These are phyloP conservation scores for Globisporangium ultimum DNA, from an alignment of 352 stramenopile genomes.

Conservation along the genomic window DNA sequence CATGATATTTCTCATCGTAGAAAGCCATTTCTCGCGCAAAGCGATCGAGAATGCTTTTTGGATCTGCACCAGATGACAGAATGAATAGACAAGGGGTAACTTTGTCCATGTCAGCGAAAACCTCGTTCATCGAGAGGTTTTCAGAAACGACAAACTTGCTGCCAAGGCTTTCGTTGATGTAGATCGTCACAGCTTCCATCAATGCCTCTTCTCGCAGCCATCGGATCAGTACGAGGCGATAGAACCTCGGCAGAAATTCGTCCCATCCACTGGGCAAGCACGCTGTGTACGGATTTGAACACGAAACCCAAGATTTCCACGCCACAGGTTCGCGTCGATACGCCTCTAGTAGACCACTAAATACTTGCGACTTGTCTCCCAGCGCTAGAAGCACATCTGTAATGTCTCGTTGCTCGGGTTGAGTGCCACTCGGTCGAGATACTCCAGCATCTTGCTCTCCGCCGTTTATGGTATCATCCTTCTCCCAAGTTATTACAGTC, in stretches of 20 bases:
- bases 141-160: slow-evolving; percentile 13
- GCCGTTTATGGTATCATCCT: background rate
- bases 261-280: slow-evolving; percentile 34
- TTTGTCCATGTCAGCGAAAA: slow-evolving; percentile 58
- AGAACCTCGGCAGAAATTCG: slow-evolving; percentile 30
- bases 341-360: slow-evolving; percentile 30
- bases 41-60: slow-evolving; percentile 36
- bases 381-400: slow-evolving; percentile 29
- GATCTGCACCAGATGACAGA: slow-evolving; percentile 68
- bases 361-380: slow-evolving; percentile 15
- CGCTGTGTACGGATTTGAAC: slow-evolving; percentile 31
- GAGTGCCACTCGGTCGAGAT: background rate
- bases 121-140: slow-evolving; percentile 31
- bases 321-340: slow-evolving; percentile 37
- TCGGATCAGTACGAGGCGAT: slow-evolving; percentile 54
- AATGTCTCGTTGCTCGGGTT: slow-evolving; percentile 6
- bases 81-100: slow-evolving; percentile 73
- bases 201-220: slow-evolving; percentile 58
- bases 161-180: slow-evolving; percentile 40
- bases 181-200: slow-evolving; percentile 27
- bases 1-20: slow-evolving; percentile 36
- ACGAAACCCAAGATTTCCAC: slow-evolving; percentile 42
- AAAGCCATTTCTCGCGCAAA: slow-evolving; percentile 44
- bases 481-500: slow-evolving; percentile 6
- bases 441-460: background rate